Evolutionary conservation across 1,284 basidiomycete genomes (phyloP), one percentile per base, ranked within the genome.

Genomic region (Cryptococcus deneoformans): DNA sequence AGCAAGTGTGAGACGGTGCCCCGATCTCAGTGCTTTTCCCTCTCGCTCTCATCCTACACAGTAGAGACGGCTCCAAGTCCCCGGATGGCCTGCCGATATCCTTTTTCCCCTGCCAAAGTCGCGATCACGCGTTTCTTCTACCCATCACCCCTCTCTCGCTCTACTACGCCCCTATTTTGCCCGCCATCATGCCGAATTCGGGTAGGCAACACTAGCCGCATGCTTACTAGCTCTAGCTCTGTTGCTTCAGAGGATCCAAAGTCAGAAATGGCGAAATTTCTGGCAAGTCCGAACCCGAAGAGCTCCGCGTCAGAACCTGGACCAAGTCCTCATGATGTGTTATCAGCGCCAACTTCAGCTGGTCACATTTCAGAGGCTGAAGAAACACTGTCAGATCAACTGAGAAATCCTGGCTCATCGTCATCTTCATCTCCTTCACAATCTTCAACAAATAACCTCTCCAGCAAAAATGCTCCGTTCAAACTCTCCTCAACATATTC

Each of bases 81-180:
- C 16, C 43, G 37, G 16, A 59, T 59, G 57, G 57, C 57, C n/a
- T 44, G 29, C 20, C 57, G 57, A 45, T 53, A 59, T 59, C 53
- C 43, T 20, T 10, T 52, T 16, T 46, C 57, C 3, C 11, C 50
- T 7, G 49, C 36, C 12, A 43, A 12, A 34, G 24, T 38, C 10
- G 20, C 50, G 35, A 14, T 52, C 12, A 44, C 39, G 4, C 50
- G n/a, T 20, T 20, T 42, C 9, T n/a, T 42, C 34, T 38, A 35
- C n/a, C 50, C 50, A 6, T 42, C 39, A 20, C n/a, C 38, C 49
- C 37, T 29, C 37, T n/a, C 11, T 24, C 39, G 24, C 16, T 52
- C 35, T 16, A 40, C 37, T 9, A n/a, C 10, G 10, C 16, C 20
- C 24, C 20, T 35, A 24, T n/a, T 29, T 52, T 40, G 9, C 34